Percentiles rank a stretch among this genome's conserved stretches.
Conservation (phyloP, 768 basidiomycete species). For the Tricholomella constricta region DNA sequence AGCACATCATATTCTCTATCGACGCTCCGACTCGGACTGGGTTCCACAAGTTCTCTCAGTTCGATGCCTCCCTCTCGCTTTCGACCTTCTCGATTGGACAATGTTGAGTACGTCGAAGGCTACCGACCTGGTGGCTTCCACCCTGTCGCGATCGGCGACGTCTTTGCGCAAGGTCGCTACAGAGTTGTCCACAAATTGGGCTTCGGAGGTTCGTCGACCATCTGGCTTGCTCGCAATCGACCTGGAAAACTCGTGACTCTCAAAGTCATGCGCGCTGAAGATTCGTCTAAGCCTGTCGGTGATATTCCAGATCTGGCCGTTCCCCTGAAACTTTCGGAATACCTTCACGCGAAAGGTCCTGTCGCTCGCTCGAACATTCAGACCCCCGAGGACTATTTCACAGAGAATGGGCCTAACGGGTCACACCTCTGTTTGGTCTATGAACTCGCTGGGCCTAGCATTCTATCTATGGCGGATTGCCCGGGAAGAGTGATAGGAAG, state of each 20-base stretch:
- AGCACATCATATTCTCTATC: too few relatives aligned
- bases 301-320: constrained; percentile 32
- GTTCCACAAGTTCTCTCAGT: too few relatives aligned
- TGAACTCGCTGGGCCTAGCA: constrained; percentile 45
- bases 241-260: constrained; percentile 30
- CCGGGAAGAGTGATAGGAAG: constrained; percentile 31
- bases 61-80: neutral
- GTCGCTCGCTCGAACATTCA: constrained; percentile 27
- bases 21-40: too few relatives aligned
- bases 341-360: constrained; percentile 30
- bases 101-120: constrained; percentile 45
- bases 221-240: constrained; percentile 37
- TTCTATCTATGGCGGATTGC: constrained; percentile 32
- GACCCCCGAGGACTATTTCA: constrained; percentile 45
- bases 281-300: constrained; percentile 23
- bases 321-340: constrained; percentile 33
- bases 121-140: constrained; percentile 56
- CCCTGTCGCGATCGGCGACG: constrained; percentile 51
- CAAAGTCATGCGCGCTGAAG: constrained; percentile 36
- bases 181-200: constrained; percentile 51
- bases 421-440: constrained; percentile 50
- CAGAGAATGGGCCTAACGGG: constrained; percentile 49
- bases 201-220: constrained; percentile 40
- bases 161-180: constrained; percentile 48
- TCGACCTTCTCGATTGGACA: constrained; percentile 27